Evolutionary conservation across 768 basidiomycete species (phyloP).

Genomic region (Collybia sp.): DNA sequence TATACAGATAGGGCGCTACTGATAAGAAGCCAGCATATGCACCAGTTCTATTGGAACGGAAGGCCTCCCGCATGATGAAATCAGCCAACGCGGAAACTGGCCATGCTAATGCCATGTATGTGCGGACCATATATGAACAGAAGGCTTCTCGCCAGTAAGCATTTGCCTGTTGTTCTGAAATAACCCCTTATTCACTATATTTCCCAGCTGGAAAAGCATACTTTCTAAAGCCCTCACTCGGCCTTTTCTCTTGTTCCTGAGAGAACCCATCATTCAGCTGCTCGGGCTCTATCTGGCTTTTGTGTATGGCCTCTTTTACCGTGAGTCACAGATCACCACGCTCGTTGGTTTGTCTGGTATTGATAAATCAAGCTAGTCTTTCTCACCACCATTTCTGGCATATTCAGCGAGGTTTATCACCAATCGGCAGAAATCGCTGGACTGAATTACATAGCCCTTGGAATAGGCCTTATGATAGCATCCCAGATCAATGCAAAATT

Average conservation of each 20-base stretch:
- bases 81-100: constrained; percentile 40
- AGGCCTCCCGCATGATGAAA: constrained; percentile 41
- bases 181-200: background rate
- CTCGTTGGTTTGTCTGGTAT: background rate
- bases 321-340: constrained; percentile 26
- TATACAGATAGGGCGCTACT: background rate
- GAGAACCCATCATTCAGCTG: constrained; percentile 65
- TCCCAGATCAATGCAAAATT: constrained; percentile 51
- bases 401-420: constrained; percentile 52
- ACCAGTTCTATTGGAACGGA: constrained; percentile 41
- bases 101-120: background rate
- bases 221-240: constrained; percentile 51
- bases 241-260: constrained; percentile 58
- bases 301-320: constrained; percentile 57
- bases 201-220: constrained; percentile 45
- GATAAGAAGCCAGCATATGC: constrained; percentile 31
- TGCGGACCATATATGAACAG: no score
- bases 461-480: constrained; percentile 49
- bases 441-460: constrained; percentile 69
- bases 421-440: constrained; percentile 55
- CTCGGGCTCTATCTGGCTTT: constrained; percentile 68
- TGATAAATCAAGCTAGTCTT: constrained; percentile 39
- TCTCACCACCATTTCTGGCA: constrained; percentile 57
- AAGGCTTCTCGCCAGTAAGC: background rate
- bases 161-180: background rate